Conservation (phyloP, 2,329 filamentous ascomycete species). For the Xylaria hypoxylon region DNA sequence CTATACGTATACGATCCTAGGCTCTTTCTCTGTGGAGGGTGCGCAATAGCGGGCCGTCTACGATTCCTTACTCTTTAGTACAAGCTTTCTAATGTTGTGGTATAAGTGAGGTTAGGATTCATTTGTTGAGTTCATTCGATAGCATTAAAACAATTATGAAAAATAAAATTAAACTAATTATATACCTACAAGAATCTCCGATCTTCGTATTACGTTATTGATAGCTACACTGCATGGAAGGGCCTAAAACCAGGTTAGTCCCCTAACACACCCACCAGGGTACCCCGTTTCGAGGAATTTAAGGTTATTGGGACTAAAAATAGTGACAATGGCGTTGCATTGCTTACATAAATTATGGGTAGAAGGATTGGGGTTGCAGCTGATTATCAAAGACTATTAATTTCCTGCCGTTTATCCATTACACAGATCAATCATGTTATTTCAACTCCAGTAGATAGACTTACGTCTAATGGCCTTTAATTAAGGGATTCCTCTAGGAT, state of each 20-base stretch:
- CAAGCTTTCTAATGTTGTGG: no score
- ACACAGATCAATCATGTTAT: conserved; percentile 13
- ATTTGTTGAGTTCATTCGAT: no score
- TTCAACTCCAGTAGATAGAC: no score
- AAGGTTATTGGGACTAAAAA: conserved; percentile 38
- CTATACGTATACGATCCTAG: no score
- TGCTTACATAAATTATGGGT: conserved; percentile 33
- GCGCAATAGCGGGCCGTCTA: conserved; percentile 8
- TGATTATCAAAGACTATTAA: conserved; percentile 10
- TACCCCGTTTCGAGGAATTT: conserved; percentile 25
- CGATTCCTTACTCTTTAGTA: no score
- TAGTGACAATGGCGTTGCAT: conserved; percentile 29
- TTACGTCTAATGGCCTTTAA: not conserved
- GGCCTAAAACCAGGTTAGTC: conserved; percentile 23
- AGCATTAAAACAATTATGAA: no score
- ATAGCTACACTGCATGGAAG: conserved; percentile 5
- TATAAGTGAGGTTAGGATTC: no score
- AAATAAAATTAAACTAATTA: no score
- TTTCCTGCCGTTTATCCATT: not conserved
- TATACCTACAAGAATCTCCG: no score
- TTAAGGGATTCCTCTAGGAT: conserved; percentile 24
- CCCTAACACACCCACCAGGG: conserved; percentile 5
- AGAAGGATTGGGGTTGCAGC: not conserved
- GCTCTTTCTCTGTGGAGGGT: not conserved
- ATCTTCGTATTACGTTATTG: conserved; percentile 14